phyloP scores from a whole-genome alignment of 805 yeast species.

The Kazachstania bromeliacearum region DNA sequence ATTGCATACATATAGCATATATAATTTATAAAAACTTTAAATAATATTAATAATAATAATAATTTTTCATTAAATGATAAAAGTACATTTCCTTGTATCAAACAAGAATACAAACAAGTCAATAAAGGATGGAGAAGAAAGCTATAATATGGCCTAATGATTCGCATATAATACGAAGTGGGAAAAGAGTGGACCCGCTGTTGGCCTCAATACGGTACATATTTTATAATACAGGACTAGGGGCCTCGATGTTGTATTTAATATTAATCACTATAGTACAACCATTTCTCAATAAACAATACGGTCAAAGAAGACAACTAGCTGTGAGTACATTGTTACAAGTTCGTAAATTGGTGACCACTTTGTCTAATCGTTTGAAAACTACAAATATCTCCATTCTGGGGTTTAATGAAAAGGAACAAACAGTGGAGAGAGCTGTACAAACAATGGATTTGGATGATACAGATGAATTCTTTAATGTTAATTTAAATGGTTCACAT shows the following conservation, averaged over 20 bases:
- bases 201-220: conserved; percentile 16
- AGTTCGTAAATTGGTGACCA: conserved; percentile 23
- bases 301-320: conserved; percentile 33
- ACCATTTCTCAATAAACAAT: conserved; percentile 34
- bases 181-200: conserved; percentile 15
- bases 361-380: conserved; percentile 20
- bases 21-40: no score
- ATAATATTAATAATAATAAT: no score
- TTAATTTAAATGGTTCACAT: neutral
- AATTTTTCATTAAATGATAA: no score
- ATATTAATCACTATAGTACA: conserved; percentile 23
- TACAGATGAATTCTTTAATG: conserved; percentile 5
- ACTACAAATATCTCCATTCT: conserved; percentile 35
- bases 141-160: conserved; percentile 19
- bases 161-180: conserved; percentile 9
- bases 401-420: conserved; percentile 32
- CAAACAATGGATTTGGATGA: conserved; percentile 22
- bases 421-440: conserved; percentile 24
- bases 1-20: no score
- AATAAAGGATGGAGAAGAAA: neutral
- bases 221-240: conserved; percentile 25
- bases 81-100: no score
- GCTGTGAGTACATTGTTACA: conserved; percentile 22
- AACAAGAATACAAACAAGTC: no score
- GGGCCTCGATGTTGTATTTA: conserved; percentile 15